phyloP scores from a whole-genome alignment of 441 rosid species.

The Mallotus japonicus region DNA sequence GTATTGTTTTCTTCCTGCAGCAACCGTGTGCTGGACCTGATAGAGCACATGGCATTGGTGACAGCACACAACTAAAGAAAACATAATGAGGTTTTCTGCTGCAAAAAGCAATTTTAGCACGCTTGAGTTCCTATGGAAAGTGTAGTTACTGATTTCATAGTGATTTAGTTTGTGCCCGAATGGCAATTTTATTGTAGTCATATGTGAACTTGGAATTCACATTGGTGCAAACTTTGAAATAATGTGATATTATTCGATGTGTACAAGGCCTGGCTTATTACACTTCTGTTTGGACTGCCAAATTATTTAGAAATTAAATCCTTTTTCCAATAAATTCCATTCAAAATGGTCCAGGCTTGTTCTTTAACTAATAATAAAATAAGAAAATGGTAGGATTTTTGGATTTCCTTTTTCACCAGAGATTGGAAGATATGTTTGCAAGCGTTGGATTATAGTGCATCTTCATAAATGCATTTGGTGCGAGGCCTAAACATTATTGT shows the following conservation, averaged over 20 bases:
- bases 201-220: slow-evolving; percentile 10
- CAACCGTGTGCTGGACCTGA: slow-evolving; percentile 95
- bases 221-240: slow-evolving; percentile 2
- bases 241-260: not conserved
- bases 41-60: slow-evolving; percentile 94
- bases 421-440: too few relatives aligned
- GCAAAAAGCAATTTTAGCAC: slow-evolving; percentile 13
- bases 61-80: slow-evolving; percentile 48
- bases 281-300: not conserved
- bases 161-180: slow-evolving; percentile 15
- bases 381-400: too few relatives aligned
- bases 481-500: too few relatives aligned
- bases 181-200: not conserved
- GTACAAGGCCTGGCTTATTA: not conserved
- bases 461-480: too few relatives aligned
- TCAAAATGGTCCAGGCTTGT: too few relatives aligned
- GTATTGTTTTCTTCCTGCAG: slow-evolving; percentile 39
- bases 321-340: too few relatives aligned
- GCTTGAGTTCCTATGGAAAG: not conserved
- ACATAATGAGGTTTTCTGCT: slow-evolving; percentile 2
- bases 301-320: not conserved
- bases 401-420: too few relatives aligned
- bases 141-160: slow-evolving; percentile 18
- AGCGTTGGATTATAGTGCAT: too few relatives aligned
- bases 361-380: too few relatives aligned